Evolutionary conservation across 495 filamentous ascomycete genomes (phyloP).

Genomic region (Paragyromitra xinjiangensis): DNA sequence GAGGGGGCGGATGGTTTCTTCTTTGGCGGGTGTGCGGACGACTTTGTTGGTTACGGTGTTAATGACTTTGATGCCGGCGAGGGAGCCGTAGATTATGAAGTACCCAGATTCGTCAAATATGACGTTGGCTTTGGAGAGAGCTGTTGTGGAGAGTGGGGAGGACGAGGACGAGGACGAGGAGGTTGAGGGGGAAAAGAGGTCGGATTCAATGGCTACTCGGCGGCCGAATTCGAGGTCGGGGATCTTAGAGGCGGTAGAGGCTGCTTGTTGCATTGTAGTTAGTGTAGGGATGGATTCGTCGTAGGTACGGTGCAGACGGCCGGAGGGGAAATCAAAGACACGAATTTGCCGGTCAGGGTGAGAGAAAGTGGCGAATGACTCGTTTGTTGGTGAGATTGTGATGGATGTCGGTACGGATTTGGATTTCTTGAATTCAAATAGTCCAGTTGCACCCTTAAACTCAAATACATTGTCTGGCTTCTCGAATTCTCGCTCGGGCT

Average conservation of each 20-base stretch:
- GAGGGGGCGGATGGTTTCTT: constrained; percentile 84
- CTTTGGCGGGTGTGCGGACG: constrained; percentile 84
- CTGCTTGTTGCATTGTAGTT: constrained; percentile 92
- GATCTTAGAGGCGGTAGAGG: constrained; percentile 77
- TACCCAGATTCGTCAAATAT: constrained; percentile 96
- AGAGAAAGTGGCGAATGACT: constrained; percentile 87
- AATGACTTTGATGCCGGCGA: constrained; percentile 89
- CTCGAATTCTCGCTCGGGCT: constrained; percentile 78
- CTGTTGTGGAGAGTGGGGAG: constrained; percentile 58
- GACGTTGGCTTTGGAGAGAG: constrained; percentile 77
- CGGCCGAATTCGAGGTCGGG: constrained; percentile 93
- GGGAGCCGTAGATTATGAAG: constrained; percentile 90
- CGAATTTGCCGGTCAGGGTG: constrained; percentile 92
- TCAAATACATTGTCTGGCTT: constrained; percentile 92
- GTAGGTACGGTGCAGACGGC: constrained; percentile 88
- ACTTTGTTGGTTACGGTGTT: constrained; percentile 94
- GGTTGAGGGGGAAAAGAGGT: constrained; percentile 69
- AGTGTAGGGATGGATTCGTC: constrained; percentile 89
- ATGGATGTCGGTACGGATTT: constrained; percentile 87
- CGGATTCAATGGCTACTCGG: constrained; percentile 84
- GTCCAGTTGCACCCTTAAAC: constrained; percentile 87
- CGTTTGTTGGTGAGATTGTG: constrained; percentile 82
- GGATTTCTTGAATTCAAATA: constrained; percentile 93
- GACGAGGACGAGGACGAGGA: constrained; percentile 12
- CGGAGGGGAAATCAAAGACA: constrained; percentile 89